These are phyloP conservation scores for Ustilago xerochloae DNA, from an alignment of 1,284 basidiomycete species.

Conservation along the genomic window DNA sequence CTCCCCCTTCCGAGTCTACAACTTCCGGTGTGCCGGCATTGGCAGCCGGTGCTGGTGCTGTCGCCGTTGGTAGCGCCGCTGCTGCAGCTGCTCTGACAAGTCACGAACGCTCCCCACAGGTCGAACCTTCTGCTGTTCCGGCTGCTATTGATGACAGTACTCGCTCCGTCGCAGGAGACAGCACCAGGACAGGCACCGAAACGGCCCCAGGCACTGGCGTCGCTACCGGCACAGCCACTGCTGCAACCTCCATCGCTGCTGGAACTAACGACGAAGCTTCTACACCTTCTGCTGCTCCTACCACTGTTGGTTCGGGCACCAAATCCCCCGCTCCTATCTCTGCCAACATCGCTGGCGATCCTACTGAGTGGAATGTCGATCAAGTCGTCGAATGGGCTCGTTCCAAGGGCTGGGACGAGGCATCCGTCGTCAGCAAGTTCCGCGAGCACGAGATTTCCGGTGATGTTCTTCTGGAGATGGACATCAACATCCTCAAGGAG, in stretches of 20 bases:
- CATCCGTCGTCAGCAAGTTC: constrained; percentile 82
- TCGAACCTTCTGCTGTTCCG: background rate
- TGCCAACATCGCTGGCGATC: constrained; percentile 61
- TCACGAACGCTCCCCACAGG: constrained; percentile 25
- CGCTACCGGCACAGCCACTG: constrained; percentile 33
- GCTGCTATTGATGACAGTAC: constrained; percentile 27
- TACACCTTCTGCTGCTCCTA: constrained; percentile 7
- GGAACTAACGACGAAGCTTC: constrained; percentile 60
- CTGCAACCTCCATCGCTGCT: constrained; percentile 55
- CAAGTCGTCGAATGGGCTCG: constrained; percentile 91
- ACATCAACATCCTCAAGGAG: constrained; percentile 92
- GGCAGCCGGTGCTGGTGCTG: constrained; percentile 23
- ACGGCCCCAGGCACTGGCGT: constrained; percentile 18
- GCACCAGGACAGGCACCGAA: constrained; percentile 24
- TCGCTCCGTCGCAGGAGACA: constrained; percentile 38
- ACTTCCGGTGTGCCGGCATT: constrained; percentile 6
- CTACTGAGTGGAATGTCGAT: constrained; percentile 85
- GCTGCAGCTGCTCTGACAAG: constrained; percentile 55
- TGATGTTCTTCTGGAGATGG: constrained; percentile 93
- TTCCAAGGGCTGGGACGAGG: constrained; percentile 84
- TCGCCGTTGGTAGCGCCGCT: constrained; percentile 22
- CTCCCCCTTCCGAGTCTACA: background rate
- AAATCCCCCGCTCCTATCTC: constrained; percentile 9
- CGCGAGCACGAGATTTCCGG: constrained; percentile 91
- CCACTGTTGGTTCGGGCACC: constrained; percentile 1